These are phyloP conservation scores for Sporothrix pallida DNA, from an alignment of 2,329 filamentous ascomycete species.

Conservation along the genomic window DNA sequence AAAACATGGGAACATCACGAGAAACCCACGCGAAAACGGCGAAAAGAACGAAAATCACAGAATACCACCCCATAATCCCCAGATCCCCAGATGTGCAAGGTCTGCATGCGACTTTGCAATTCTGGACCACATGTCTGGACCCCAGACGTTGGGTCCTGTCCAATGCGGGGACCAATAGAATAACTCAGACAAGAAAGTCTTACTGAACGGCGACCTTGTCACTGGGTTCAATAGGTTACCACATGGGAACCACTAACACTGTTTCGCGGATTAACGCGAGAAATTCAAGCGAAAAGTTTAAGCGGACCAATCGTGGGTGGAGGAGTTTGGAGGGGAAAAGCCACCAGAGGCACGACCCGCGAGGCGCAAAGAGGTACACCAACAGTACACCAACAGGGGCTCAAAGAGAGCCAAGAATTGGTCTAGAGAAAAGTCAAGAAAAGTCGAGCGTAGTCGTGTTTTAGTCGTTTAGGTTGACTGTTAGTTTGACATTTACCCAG, in stretches of 20 bases:
- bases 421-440: neutral
- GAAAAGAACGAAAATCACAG: no score
- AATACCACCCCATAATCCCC: neutral
- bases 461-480: neutral
- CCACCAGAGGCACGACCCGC: no score
- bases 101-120: neutral
- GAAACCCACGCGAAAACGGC: no score
- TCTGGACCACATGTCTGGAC: no score
- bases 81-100: neutral
- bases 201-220: neutral
- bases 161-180: constrained; percentile 21
- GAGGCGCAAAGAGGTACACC: no score
- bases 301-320: neutral
- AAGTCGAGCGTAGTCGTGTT: no score
- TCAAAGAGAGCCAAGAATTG: neutral
- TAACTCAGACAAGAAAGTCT: neutral
- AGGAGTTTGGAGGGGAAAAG: neutral
- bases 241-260: neutral
- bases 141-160: neutral
- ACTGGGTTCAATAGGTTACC: neutral
- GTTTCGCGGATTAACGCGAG: neutral
- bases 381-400: neutral
- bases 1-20: no score
- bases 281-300: constrained; percentile 19
- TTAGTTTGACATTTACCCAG: neutral